Base-by-base conservation (phyloP, 1,139 yeast species). In the Trichomonascaceae sp. region DNA sequence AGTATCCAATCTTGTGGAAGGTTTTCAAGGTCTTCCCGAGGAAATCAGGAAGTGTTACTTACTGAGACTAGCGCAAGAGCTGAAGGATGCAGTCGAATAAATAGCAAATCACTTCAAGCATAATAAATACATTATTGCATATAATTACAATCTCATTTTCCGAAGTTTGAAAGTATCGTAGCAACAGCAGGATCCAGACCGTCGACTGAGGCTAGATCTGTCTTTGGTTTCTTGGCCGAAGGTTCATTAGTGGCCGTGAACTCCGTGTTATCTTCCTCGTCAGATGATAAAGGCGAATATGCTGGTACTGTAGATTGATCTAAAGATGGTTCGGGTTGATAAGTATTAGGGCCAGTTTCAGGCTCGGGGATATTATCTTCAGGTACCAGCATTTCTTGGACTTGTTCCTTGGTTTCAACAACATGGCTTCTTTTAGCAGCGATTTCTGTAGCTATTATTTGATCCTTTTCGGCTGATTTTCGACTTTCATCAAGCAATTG, bases 391-490 rank as follows among this genome's bases (percentile, higher is more conserved):
- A 80, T 74, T 36, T 73, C 74, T 50, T 72, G 71, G 38, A 82
- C 70, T 58, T 81, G 84, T 4, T 64, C 62, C 56, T 78, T 72
- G 1, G 83, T 78, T 43, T 71, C 69, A 18, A 64, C 60, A 32
- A 78, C 73, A 44, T 70, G 69, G 7, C 56, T 59, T 27, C 73
- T 63, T 59, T 78, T 78, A 10, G 70, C 69, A n/a, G 72, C 68
- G 38, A 84, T 70, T 43, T 77, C 74, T 41, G 64, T 64, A 36
- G 74, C 63, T 60, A 77, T 80, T 8, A 68, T 66, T 17, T 77
- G 76, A 58, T 82, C 84, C 1, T 79, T 69, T 45, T 70, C 65
- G 27, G 76, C 57, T 51, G 80, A 77, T 39, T 76, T 80, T 41
- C 73, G 69, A 47, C 80, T 71, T 5, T 73, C 64, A 7, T 65